These are phyloP conservation scores for Cynanchum wilfordii DNA, from an alignment of 257 asterid species.

Conservation along the genomic window DNA sequence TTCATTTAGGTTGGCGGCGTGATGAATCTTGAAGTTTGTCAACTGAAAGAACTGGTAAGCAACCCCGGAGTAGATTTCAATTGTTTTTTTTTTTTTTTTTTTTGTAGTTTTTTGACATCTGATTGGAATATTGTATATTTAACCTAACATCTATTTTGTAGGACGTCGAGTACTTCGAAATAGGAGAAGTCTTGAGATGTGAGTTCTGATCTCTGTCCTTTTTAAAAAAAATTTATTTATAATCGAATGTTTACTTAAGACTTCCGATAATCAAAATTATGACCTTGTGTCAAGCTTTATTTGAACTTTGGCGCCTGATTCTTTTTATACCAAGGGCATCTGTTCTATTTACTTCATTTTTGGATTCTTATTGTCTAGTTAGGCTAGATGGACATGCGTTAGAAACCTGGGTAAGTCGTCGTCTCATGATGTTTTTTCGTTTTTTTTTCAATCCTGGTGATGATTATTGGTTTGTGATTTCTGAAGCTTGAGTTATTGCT, in stretches of 20 bases:
- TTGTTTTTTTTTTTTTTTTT: too few species aligned
- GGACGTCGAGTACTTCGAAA: constrained; percentile 96
- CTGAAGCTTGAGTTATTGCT: not conserved
- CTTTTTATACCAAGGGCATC: not conserved
- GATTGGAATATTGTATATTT: constrained; percentile 11
- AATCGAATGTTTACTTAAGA: too few species aligned
- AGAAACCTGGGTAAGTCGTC: not conserved
- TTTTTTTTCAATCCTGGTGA: not conserved
- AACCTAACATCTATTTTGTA: constrained; percentile 17
- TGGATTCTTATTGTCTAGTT: not conserved
- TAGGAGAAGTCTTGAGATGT: constrained; percentile 91
- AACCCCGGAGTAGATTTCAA: not conserved
- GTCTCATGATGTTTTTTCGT: not conserved
- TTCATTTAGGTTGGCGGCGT: not conserved
- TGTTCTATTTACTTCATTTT: not conserved
- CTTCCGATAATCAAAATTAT: not conserved
- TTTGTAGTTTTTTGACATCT: not conserved
- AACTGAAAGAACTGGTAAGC: constrained; percentile 88
- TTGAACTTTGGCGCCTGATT: not conserved
- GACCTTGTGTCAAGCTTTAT: not conserved
- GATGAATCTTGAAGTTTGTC: constrained; percentile 88
- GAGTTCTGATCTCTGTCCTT: constrained; percentile 24
- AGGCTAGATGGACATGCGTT: not conserved
- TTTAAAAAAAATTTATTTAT: not conserved
- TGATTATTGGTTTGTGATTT: not conserved